Conservation (phyloP, 257 asterid species). For the Plantago ovata region DNA sequence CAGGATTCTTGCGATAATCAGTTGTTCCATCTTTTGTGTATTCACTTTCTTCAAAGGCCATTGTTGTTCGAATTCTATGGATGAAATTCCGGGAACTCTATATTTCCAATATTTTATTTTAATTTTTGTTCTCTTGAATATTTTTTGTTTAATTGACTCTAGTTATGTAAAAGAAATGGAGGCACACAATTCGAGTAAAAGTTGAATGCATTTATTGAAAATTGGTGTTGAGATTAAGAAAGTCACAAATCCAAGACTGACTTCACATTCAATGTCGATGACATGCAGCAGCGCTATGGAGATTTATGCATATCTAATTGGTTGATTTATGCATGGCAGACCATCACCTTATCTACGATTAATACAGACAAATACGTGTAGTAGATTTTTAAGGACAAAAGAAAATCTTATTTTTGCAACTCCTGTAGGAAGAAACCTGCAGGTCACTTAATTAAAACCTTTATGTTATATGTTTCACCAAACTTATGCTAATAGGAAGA, state of each 20-base stretch:
- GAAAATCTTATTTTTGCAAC: no score
- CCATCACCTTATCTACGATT: no score
- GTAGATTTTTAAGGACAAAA: no score
- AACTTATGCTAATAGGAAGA: no score
- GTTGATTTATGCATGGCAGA: no score
- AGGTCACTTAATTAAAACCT: no score
- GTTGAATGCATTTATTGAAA: slow-evolving; percentile 5
- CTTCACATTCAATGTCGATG: slow-evolving; percentile 21
- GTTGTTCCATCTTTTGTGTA: slow-evolving; percentile 59
- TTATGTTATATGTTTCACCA: no score
- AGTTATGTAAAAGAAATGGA: not conserved
- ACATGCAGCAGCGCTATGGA: not conserved
- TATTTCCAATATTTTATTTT: no score
- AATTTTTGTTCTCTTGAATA: not conserved
- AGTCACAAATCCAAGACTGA: slow-evolving; percentile 19
- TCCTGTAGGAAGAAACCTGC: no score
- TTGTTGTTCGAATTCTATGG: not conserved
- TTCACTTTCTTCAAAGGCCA: slow-evolving; percentile 33
- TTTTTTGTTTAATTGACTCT: not conserved
- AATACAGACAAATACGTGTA: no score
- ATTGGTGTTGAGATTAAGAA: slow-evolving; percentile 16
- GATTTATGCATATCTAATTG: no score
- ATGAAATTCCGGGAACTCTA: no score
- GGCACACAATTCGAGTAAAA: slow-evolving; percentile 30
- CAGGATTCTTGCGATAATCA: slow-evolving; percentile 49